Base-by-base conservation (phyloP, 345 rosid species). In the Conringia planisiliqua region DNA sequence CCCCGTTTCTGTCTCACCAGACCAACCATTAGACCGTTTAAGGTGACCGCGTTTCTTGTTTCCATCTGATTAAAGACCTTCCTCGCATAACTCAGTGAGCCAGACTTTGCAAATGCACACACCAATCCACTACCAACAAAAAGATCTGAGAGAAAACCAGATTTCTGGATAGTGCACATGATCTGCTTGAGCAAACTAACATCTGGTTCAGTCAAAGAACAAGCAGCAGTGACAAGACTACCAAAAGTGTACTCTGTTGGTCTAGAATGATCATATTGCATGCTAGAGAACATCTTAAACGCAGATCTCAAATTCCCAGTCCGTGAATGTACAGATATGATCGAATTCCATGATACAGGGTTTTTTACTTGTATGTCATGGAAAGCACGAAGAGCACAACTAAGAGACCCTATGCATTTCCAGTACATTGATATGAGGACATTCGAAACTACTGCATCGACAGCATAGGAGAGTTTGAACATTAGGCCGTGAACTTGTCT, bases 171-270 rank as follows among this genome's bases (percentile, higher is more conserved):
- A 43, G 68, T 80, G 39, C 89, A 43, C 50, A 91, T 86, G 81
- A 93, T 62, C 92, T 91, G 97, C 73, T 85, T 73, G 26, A 93
- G 85, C 89, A 91, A 86, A 70, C 81, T 42, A 36, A 70, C 74
- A 69, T 89, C 83, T 24, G 80, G 84, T 68, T 79, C 83, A 71
- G 57, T 18, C 17, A 80, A 79, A 78, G 90, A 84, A 81, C 83
- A 80, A 55, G 96, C 87, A 46, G 81, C 85, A 66, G 88, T 86
- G 66, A 93, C 78, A 78, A 93, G 85, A 85, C 93, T 89, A 57
- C 96, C 97, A 9, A 85, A 86, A 22, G 98, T 91, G 57, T 93
- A 93, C 72, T 91, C 97, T n/a, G 83, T 91, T 72, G 97, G 96
- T 68, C 73, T 83, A 22, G 79, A 75, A 71, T 74, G 54, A 39